A percentile compares a stretch with the other conserved stretches of the same genome.
Evolutionary conservation across 2,329 filamentous ascomycete genomes (phyloP).

Genomic region (Cladosporium sp.): DNA sequence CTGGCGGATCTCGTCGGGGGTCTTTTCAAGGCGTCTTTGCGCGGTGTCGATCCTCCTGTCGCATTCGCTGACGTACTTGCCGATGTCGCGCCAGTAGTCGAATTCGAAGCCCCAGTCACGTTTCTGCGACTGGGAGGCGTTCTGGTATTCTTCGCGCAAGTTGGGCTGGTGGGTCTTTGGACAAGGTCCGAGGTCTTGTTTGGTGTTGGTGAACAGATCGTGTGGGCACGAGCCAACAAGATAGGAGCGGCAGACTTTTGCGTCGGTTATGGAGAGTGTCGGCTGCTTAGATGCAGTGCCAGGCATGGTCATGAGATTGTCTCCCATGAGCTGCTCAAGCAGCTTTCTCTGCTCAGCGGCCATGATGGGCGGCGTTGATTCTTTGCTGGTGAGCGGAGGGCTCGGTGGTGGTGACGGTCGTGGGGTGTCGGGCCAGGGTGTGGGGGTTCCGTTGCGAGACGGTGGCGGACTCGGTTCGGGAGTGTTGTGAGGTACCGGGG

Average conservation of each 20-base stretch:
- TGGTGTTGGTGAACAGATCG: slow-evolving; percentile 99
- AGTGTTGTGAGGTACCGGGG: no score
- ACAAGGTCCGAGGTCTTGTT: slow-evolving; percentile 90
- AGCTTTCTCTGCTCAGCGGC: slow-evolving; percentile 97
- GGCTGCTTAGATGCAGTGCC: slow-evolving; percentile 68
- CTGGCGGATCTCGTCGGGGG: slow-evolving; percentile 92
- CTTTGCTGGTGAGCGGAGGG: neutral
- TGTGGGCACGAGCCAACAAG: slow-evolving; percentile 92
- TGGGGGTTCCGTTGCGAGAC: no score
- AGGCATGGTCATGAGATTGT: slow-evolving; percentile 70
- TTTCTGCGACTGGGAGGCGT: slow-evolving; percentile 65
- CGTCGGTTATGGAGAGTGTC: slow-evolving; percentile 82
- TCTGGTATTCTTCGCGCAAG: slow-evolving; percentile 84
- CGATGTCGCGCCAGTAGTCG: slow-evolving; percentile 93
- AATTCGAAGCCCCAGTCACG: slow-evolving; percentile 86
- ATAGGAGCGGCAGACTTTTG: slow-evolving; percentile 92
- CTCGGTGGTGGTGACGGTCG: neutral
- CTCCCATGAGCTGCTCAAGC: slow-evolving; percentile 85
- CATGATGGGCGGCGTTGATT: slow-evolving; percentile 54
- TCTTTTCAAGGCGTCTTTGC: slow-evolving; percentile 90
- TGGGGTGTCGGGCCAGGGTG: neutral
- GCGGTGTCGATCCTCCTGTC: slow-evolving; percentile 89
- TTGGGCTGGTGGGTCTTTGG: slow-evolving; percentile 83
- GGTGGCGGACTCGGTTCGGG: no score
- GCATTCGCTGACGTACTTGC: slow-evolving; percentile 95